Conservation (phyloP, 2,329 filamentous ascomycete species). For the Penicillium occitanis region DNA sequence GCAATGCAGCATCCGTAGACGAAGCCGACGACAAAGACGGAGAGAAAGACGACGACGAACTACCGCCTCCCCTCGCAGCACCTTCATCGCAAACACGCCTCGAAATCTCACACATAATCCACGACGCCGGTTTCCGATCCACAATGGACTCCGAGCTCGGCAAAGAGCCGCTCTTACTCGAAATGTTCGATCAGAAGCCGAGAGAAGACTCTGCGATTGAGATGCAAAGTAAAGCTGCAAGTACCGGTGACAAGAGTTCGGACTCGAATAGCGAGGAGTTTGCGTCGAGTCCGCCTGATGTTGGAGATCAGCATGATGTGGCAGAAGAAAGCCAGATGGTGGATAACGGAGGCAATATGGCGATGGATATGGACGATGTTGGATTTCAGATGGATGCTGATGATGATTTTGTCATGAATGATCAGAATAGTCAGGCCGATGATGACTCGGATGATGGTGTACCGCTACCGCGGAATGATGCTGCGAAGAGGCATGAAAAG, state of each 20-base stretch:
- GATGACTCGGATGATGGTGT: constrained; percentile 12
- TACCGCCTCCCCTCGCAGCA: not conserved
- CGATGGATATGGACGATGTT: constrained; percentile 7
- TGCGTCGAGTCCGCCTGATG: constrained; percentile 23
- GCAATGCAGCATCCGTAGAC: constrained; percentile 19
- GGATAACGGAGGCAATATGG: not conserved
- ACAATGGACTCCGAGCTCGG: constrained; percentile 42
- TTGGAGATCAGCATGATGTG: not conserved
- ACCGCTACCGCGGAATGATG: not conserved
- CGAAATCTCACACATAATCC: constrained; percentile 49
- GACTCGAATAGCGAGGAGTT: constrained; percentile 20
- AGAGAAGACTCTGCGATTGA: constrained; percentile 1
- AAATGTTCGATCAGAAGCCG: constrained; percentile 18
- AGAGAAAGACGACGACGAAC: not conserved
- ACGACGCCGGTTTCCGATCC: constrained; percentile 51
- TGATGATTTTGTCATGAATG: constrained; percentile 9
- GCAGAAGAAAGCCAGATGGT: not conserved
- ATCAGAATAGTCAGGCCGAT: not conserved
- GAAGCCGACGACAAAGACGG: not conserved
- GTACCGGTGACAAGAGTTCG: not conserved
- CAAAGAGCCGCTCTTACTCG: not conserved
- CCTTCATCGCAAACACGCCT: constrained; percentile 38
- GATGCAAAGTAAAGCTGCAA: not conserved
- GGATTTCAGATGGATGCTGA: constrained; percentile 5
- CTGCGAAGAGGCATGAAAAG: not conserved